A percentile compares a stretch with the other conserved stretches of the same genome.
Evolutionary conservation across 352 stramenopile species (phyloP).

Genomic region (Phytophthora crassamura): DNA sequence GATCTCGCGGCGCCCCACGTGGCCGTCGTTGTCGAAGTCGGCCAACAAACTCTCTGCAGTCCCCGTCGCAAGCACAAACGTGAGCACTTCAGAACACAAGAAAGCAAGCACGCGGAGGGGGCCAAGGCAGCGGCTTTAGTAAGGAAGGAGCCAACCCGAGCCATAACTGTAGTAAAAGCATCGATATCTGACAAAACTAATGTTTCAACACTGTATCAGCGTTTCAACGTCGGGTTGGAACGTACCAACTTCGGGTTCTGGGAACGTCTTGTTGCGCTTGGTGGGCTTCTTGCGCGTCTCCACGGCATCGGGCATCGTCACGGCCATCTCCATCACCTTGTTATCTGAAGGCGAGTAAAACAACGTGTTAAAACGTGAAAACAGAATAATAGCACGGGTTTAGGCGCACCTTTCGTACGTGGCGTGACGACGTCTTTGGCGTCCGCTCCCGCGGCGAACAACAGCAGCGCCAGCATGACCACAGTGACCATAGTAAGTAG

Average conservation of each 20-base stretch:
- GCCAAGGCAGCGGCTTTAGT: constrained; percentile 17
- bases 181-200: background rate
- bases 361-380: constrained; percentile 10
- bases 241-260: constrained; percentile 49
- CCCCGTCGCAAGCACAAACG: constrained; percentile 40
- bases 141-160: constrained; percentile 5
- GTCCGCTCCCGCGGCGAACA: constrained; percentile 5
- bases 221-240: constrained; percentile 12
- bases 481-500: constrained; percentile 4
- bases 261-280: constrained; percentile 37
- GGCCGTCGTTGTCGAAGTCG: constrained; percentile 82
- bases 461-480: constrained; percentile 9
- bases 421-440: constrained; percentile 32
- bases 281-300: constrained; percentile 20
- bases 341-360: constrained; percentile 1
- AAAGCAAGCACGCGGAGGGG: background rate
- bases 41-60: constrained; percentile 74
- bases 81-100: constrained; percentile 35
- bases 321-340: constrained; percentile 22
- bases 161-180: constrained; percentile 4
- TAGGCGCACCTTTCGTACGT: constrained; percentile 16
- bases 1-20: constrained; percentile 77
- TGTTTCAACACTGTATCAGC: constrained; percentile 9
- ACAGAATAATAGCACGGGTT: constrained; percentile 14
- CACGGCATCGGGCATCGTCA: constrained; percentile 22